Conservation (phyloP, 495 filamentous ascomycete species). For the Glutinoglossum americanum region DNA sequence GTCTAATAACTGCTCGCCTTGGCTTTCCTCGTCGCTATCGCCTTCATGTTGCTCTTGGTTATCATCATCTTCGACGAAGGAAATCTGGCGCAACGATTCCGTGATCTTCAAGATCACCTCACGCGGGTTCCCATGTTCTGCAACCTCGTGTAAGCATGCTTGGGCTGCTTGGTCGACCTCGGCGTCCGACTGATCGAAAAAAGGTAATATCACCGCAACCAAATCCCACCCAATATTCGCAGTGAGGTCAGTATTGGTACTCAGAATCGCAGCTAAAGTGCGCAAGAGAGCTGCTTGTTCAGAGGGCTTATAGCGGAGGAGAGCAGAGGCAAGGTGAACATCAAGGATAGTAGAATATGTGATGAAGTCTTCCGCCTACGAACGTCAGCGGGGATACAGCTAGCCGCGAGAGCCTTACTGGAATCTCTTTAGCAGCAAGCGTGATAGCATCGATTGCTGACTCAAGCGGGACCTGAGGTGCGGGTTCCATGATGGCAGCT, state of each 20-base stretch:
- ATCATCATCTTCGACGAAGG: slow-evolving; percentile 19
- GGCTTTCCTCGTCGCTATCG: slow-evolving; percentile 9
- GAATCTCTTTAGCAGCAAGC: not conserved
- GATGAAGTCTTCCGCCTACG: slow-evolving; percentile 58
- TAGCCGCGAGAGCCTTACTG: not conserved
- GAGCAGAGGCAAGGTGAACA: slow-evolving; percentile 42
- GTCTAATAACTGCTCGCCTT: slow-evolving; percentile 3
- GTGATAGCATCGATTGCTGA: slow-evolving; percentile 2
- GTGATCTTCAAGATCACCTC: slow-evolving; percentile 84
- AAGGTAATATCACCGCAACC: slow-evolving; percentile 61
- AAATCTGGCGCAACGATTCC: slow-evolving; percentile 42
- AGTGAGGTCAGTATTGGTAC: slow-evolving; percentile 54
- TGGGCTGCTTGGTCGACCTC: not conserved
- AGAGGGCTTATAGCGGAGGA: not conserved
- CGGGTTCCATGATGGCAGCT: not conserved
- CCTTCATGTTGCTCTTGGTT: slow-evolving; percentile 30
- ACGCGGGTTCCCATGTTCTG: slow-evolving; percentile 70
- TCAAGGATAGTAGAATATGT: slow-evolving; percentile 80
- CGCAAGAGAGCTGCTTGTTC: slow-evolving; percentile 39
- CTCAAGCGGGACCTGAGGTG: not conserved
- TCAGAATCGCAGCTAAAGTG: slow-evolving; percentile 52
- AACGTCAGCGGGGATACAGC: slow-evolving; percentile 12
- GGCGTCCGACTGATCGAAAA: slow-evolving; percentile 19
- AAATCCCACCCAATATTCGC: slow-evolving; percentile 93
- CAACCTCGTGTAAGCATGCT: slow-evolving; percentile 53